A percentile compares a stretch with the other conserved stretches of the same genome.
Evolutionary conservation across 2,329 filamentous ascomycete species (phyloP).

Genomic region (Cercospora sp.): DNA sequence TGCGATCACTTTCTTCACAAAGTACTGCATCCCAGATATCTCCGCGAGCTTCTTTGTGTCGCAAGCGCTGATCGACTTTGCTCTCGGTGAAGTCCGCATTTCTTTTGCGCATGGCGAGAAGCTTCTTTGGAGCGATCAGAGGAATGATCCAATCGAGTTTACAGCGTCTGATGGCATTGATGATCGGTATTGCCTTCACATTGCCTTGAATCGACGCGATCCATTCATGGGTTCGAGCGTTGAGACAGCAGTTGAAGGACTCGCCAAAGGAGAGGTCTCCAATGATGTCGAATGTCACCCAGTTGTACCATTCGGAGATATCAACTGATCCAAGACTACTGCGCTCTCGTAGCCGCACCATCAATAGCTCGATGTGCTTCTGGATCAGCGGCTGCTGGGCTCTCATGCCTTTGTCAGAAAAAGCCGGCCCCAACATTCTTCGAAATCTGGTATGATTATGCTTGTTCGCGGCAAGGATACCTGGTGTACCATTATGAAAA

Average conservation of each 20-base stretch:
- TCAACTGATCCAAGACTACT: background rate
- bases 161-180: background rate
- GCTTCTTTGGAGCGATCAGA: background rate
- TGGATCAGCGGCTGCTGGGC: background rate
- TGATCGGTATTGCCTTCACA: background rate
- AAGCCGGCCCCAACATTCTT: constrained; percentile 15
- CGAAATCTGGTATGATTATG: background rate
- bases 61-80: background rate
- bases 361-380: background rate
- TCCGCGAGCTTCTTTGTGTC: background rate
- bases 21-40: background rate
- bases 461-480: background rate
- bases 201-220: background rate
- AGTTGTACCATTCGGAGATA: background rate
- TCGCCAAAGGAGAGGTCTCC: background rate
- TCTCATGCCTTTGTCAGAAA: background rate
- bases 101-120: background rate
- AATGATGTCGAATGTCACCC: background rate
- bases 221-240: background rate
- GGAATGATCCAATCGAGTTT: background rate
- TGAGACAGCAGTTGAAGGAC: background rate
- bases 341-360: background rate
- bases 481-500: background rate
- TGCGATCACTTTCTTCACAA: background rate
- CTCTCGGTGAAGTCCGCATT: background rate